Evolutionary conservation across 1,284 basidiomycete species (phyloP).

Genomic region (Erythrobasidium hasegawianum): DNA sequence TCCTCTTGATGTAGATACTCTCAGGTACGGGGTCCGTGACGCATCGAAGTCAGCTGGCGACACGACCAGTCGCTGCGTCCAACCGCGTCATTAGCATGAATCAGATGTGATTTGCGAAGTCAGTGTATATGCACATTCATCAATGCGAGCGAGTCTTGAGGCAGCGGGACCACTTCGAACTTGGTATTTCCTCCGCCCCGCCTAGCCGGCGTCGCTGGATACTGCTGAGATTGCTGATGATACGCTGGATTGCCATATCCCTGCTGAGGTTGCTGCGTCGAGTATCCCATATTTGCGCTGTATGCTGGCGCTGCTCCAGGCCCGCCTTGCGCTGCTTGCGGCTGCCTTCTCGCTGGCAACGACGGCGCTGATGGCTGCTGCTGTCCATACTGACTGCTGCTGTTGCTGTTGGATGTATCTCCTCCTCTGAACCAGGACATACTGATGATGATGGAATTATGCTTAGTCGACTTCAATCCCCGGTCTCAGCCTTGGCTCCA

Average conservation of each 20-base stretch:
- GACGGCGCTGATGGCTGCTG: background rate
- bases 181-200: slow-evolving; percentile 36
- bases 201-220: slow-evolving; percentile 10
- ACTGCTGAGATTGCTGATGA: too few species aligned
- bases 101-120: too few species aligned
- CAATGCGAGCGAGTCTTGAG: slow-evolving; percentile 60
- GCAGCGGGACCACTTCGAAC: slow-evolving; percentile 51
- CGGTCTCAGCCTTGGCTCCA: too few species aligned
- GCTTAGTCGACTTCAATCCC: too few species aligned
- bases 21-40: slow-evolving; percentile 13
- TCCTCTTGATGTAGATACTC: slow-evolving; percentile 28
- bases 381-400: too few species aligned
- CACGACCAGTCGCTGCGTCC: slow-evolving; percentile 4
- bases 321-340: background rate
- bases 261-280: background rate
- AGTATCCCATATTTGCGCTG: too few species aligned
- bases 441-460: too few species aligned
- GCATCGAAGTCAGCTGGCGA: slow-evolving; percentile 5
- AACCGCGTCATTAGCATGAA: background rate
- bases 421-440: too few species aligned
- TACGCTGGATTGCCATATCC: too few species aligned
- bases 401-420: too few species aligned
- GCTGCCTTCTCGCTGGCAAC: slow-evolving; percentile 3
- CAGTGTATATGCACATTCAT: slow-evolving; percentile 55
- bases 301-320: slow-evolving; percentile 19